Evolutionary conservation across 805 yeast genomes (phyloP).

Genomic region (Priceomyces haplophilus): DNA sequence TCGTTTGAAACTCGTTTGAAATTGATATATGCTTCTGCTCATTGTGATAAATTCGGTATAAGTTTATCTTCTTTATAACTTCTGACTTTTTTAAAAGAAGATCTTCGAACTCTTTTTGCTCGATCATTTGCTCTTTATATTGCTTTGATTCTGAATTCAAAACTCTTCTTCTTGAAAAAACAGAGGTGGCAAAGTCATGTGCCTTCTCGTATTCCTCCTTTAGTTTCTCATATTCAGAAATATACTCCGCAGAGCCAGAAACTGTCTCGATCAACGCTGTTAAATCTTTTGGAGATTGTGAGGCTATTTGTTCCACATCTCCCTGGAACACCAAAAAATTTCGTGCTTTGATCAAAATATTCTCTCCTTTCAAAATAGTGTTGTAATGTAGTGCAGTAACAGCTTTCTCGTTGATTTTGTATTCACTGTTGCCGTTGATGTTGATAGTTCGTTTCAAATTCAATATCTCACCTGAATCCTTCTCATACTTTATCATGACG

Average conservation of each 20-base stretch:
- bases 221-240: constrained; percentile 62
- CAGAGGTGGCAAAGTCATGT: constrained; percentile 57
- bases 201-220: constrained; percentile 65
- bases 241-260: constrained; percentile 73
- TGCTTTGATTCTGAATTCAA: constrained; percentile 72
- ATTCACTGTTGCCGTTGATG: constrained; percentile 60
- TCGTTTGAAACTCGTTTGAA: constrained; percentile 29
- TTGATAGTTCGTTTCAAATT: constrained; percentile 63
- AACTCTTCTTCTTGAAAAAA: constrained; percentile 66
- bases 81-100: constrained; percentile 49
- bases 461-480: constrained; percentile 54
- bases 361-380: constrained; percentile 65
- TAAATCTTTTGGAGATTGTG: constrained; percentile 76
- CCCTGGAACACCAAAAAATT: constrained; percentile 96
- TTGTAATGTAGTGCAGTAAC: constrained; percentile 68
- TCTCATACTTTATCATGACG: constrained; percentile 75
- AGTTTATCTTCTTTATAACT: constrained; percentile 46
- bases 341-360: constrained; percentile 81
- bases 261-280: constrained; percentile 74
- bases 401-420: constrained; percentile 56
- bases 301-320: constrained; percentile 89
- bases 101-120: constrained; percentile 63
- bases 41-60: constrained; percentile 67
- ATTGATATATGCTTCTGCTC: constrained; percentile 40
- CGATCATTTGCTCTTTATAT: constrained; percentile 70